Evolutionary conservation across 2,329 filamentous ascomycete species (phyloP).

Genomic region (Pleoardoris graminearum): DNA sequence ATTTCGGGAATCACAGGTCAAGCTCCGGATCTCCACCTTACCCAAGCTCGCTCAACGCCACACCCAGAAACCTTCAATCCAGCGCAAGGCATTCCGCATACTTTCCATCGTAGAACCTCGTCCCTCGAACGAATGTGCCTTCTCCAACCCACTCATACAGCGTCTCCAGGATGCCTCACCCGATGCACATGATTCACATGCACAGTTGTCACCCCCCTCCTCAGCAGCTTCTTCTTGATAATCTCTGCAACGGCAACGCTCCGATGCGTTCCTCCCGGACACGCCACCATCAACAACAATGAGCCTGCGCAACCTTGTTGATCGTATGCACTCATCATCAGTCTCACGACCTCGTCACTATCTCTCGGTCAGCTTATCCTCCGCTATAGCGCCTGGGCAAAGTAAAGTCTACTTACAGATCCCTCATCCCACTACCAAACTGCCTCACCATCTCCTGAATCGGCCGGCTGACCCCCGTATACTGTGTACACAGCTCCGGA

Average conservation of each 20-base stretch:
- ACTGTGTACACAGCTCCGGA: not conserved
- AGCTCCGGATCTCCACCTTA: too few relatives aligned
- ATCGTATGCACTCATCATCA: conserved; percentile 2
- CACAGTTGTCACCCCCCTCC: conserved; percentile 18
- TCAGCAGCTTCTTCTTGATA: conserved; percentile 23
- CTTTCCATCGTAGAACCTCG: too few relatives aligned
- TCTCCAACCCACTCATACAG: not conserved
- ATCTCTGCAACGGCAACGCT: conserved; percentile 37
- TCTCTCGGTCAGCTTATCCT: not conserved
- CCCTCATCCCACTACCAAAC: not conserved
- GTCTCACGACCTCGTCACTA: conserved; percentile 1
- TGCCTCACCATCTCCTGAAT: not conserved
- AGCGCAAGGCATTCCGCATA: too few relatives aligned
- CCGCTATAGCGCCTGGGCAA: not conserved
- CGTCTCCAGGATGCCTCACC: conserved; percentile 20
- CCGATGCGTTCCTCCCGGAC: conserved; percentile 34
- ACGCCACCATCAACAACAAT: conserved; percentile 12
- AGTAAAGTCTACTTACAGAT: not conserved
- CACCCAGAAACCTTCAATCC: too few relatives aligned
- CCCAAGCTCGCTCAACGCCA: too few relatives aligned
- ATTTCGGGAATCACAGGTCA: too few relatives aligned
- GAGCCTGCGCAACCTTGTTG: conserved; percentile 1
- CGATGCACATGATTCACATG: conserved; percentile 36
- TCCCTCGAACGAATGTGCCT: too few relatives aligned
- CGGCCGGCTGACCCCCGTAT: not conserved